Evolutionary conservation across 129 eudicot species (phyloP).

Genomic region (Scalesia atractyloides): DNA sequence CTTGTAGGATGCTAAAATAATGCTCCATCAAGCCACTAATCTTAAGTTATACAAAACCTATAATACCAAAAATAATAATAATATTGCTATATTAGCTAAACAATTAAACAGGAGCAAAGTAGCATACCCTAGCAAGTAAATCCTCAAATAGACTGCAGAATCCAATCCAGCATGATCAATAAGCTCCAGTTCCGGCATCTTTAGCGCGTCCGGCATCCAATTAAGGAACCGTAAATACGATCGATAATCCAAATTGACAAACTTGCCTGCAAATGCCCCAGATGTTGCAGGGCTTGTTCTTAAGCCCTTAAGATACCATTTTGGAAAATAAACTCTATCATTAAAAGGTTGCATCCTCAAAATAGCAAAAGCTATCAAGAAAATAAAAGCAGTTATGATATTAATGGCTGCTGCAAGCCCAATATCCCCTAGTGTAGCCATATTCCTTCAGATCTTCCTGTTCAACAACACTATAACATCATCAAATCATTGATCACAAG

Average conservation of each 20-base stretch:
- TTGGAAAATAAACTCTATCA: conserved; percentile 83
- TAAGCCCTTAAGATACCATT: conserved; percentile 86
- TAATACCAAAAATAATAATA: neutral
- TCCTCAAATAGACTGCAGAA: conserved; percentile 88
- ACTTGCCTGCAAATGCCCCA: conserved; percentile 62
- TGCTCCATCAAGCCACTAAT: neutral
- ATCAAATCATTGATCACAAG: neutral
- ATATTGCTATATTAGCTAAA: neutral
- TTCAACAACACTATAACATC: conserved; percentile 2
- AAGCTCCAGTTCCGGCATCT: conserved; percentile 90
- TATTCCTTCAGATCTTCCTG: conserved; percentile 39
- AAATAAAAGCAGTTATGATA: conserved; percentile 61
- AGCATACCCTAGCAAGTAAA: conserved; percentile 86
- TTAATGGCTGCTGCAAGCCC: conserved; percentile 82
- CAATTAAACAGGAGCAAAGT: neutral
- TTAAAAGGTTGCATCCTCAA: conserved; percentile 82
- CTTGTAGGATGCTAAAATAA: neutral
- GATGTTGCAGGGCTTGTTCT: conserved; percentile 69
- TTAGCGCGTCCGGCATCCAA: conserved; percentile 94
- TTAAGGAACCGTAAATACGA: conserved; percentile 64
- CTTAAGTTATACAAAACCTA: neutral
- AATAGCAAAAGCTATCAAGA: conserved; percentile 74
- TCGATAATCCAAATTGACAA: conserved; percentile 77
- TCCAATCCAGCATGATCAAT: conserved; percentile 92
- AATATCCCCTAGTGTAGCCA: conserved; percentile 82